A percentile compares a stretch with the other conserved stretches of the same genome.
phyloP scores from a whole-genome alignment of 2,329 filamentous ascomycete species.

The Colletotrichum neosansevieriae region DNA sequence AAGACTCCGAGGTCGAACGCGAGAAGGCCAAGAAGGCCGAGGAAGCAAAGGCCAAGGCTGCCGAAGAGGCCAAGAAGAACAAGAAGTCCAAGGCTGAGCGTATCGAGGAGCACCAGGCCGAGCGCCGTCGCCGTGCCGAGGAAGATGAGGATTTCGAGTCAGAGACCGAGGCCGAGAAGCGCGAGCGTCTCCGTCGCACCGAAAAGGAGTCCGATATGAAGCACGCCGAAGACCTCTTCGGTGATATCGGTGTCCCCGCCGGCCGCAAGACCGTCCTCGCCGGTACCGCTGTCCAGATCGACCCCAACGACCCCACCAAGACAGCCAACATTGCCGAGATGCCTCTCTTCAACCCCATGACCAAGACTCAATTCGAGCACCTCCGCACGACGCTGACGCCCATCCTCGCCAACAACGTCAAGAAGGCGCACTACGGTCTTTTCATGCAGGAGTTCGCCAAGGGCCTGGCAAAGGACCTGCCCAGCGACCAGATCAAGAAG shows the following conservation, averaged over 20 bases:
- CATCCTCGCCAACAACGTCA: constrained; percentile 78
- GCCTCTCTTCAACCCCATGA: constrained; percentile 88
- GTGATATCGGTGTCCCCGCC: constrained; percentile 74
- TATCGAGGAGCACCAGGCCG: constrained; percentile 81
- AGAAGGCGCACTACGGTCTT: constrained; percentile 90
- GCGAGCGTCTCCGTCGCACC: constrained; percentile 79
- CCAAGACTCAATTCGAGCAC: constrained; percentile 86
- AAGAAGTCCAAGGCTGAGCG: constrained; percentile 92
- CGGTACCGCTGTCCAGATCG: constrained; percentile 74
- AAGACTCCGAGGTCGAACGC: constrained; percentile 96
- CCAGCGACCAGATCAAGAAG: constrained; percentile 97
- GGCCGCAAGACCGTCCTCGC: constrained; percentile 77
- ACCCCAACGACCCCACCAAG: constrained; percentile 79
- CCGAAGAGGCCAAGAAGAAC: constrained; percentile 86
- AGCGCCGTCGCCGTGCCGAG: constrained; percentile 66
- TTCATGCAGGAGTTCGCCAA: constrained; percentile 94
- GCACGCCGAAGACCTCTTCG: constrained; percentile 93
- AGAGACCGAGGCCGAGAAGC: constrained; percentile 78
- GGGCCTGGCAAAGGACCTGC: constrained; percentile 86
- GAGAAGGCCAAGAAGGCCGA: constrained; percentile 92
- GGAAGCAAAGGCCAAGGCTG: constrained; percentile 89
- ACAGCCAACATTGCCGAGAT: constrained; percentile 85
- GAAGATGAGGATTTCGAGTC: constrained; percentile 62
- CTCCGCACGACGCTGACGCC: constrained; percentile 84
- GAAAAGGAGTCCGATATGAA: constrained; percentile 91